Percentiles rank a stretch among this genome's conserved stretches.
phyloP scores from a whole-genome alignment of 495 filamentous ascomycete species.

The Hypoxylon intermedium region DNA sequence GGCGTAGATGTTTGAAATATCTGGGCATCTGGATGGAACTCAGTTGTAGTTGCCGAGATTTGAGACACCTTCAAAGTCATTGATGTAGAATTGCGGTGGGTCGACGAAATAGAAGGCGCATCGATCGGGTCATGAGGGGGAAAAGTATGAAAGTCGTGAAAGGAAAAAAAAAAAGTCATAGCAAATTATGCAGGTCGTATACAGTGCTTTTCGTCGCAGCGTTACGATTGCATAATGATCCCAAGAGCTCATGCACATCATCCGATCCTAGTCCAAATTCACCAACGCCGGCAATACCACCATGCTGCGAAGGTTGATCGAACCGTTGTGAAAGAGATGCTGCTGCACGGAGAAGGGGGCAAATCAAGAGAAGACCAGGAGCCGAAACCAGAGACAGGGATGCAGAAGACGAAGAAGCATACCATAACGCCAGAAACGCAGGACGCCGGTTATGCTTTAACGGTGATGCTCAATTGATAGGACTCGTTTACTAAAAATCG shows the following conservation, averaged over 20 bases:
- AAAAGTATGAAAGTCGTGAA: slow-evolving; percentile 29
- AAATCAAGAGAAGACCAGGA: slow-evolving; percentile 28
- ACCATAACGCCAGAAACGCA: slow-evolving; percentile 46
- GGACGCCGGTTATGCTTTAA: slow-evolving; percentile 44
- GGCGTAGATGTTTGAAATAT: slow-evolving; percentile 22
- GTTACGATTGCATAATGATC: slow-evolving; percentile 20
- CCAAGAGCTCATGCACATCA: slow-evolving; percentile 21
- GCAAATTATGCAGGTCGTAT: slow-evolving; percentile 37
- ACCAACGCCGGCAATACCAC: slow-evolving; percentile 33
- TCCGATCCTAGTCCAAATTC: slow-evolving; percentile 29
- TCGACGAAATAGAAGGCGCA: slow-evolving; percentile 7
- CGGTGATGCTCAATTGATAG: slow-evolving; percentile 24
- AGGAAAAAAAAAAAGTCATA: slow-evolving; percentile 35
- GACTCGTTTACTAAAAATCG: slow-evolving; percentile 13
- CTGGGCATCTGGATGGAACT: slow-evolving; percentile 15
- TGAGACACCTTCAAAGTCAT: slow-evolving; percentile 22
- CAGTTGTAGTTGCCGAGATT: slow-evolving; percentile 18
- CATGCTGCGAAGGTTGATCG: slow-evolving; percentile 29
- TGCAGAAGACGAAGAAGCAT: slow-evolving; percentile 41
- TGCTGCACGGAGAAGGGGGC: slow-evolving; percentile 15
- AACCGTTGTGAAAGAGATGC: slow-evolving; percentile 22
- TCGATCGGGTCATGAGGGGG: slow-evolving; percentile 11
- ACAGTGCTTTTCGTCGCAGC: slow-evolving; percentile 18
- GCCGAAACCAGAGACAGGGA: slow-evolving; percentile 42
- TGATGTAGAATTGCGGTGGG: slow-evolving; percentile 14